Conservation (phyloP, 129 eudicot species). For the Logfia minima region DNA sequence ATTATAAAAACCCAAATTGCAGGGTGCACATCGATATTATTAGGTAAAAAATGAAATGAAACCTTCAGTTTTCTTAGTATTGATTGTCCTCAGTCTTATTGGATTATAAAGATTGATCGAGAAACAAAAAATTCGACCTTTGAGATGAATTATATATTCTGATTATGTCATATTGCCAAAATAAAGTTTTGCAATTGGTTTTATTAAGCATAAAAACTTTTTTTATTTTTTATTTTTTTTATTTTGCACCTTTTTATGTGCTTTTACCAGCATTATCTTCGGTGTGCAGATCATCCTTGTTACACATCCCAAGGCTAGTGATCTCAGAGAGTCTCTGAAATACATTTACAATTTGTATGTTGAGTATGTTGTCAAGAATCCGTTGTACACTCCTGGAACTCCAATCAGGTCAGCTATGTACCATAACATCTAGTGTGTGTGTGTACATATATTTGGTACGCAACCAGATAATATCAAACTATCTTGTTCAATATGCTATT, state of each 20-base stretch:
- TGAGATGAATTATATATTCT: neutral
- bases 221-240: neutral
- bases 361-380: conserved; percentile 99
- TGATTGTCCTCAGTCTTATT: conserved; percentile 3
- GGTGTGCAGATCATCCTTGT: conserved; percentile 77
- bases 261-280: neutral
- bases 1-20: neutral
- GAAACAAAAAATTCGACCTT: neutral
- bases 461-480: neutral
- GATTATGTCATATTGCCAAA: neutral
- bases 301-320: conserved; percentile 92
- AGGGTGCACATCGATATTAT: neutral
- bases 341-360: conserved; percentile 94
- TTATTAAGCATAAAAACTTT: neutral
- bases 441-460: neutral
- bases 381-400: conserved; percentile 87
- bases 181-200: neutral
- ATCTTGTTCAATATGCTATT: neutral
- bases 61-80: conserved; percentile 7
- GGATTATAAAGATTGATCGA: neutral
- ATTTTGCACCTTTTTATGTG: neutral
- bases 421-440: conserved; percentile 1
- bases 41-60: neutral
- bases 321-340: conserved; percentile 89
- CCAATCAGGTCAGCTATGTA: conserved; percentile 66